These are phyloP conservation scores for Puccinia horiana DNA, from an alignment of 1,284 basidiomycete species.

Conservation along the genomic window DNA sequence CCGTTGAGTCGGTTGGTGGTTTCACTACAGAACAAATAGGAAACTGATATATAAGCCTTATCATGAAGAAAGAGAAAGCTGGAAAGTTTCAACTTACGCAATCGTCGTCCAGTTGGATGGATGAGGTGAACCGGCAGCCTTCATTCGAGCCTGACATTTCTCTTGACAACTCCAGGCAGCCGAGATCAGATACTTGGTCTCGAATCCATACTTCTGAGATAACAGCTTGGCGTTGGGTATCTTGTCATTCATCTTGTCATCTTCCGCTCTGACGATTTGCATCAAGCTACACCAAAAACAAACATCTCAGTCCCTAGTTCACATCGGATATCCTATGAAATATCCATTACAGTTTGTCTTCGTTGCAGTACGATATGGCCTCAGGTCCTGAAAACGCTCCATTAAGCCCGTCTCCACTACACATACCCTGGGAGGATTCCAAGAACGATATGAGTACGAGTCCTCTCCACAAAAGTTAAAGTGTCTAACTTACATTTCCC, in stretches of 20 bases:
- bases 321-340: background rate
- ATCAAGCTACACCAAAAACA: conserved; percentile 31
- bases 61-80: background rate
- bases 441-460: background rate
- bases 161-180: conserved; percentile 45
- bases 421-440: conserved; percentile 15
- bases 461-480: background rate
- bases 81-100: background rate
- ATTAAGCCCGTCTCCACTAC: conserved; percentile 35
- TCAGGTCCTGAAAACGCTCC: conserved; percentile 36
- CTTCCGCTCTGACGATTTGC: conserved; percentile 46
- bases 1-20: conserved; percentile 27
- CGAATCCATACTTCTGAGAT: conserved; percentile 36
- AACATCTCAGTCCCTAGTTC: background rate
- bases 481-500: conserved; percentile 24
- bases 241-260: conserved; percentile 35
- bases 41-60: background rate
- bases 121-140: background rate
- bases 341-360: conserved; percentile 36
- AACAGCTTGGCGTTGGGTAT: conserved; percentile 25
- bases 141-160: conserved; percentile 23
- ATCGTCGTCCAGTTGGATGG: background rate
- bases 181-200: conserved; percentile 31
- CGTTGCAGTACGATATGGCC: conserved; percentile 40
- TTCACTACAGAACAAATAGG: conserved; percentile 9